phyloP scores from a whole-genome alignment of 73 alveolate species.

The Tetrahymena malaccensis region DNA sequence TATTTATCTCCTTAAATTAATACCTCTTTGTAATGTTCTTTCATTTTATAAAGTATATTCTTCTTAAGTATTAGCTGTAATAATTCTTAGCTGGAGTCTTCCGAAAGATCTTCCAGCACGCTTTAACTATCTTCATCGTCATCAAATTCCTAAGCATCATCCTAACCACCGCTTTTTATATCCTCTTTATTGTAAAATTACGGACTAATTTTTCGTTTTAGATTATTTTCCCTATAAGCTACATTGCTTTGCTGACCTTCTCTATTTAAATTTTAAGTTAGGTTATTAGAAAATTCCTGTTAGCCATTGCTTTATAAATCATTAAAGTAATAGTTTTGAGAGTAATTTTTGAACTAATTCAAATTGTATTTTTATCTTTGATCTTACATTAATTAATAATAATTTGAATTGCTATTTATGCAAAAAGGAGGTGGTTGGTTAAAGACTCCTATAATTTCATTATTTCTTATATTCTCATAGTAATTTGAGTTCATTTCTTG shows the following conservation, averaged over 20 bases:
- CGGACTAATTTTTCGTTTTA: not conserved
- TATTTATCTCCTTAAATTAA: not conserved
- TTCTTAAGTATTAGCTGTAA: not conserved
- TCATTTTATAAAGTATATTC: not conserved
- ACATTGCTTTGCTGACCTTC: not conserved
- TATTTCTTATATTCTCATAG: not conserved
- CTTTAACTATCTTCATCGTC: not conserved
- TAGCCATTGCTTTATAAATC: too few species aligned
- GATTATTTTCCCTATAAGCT: not conserved
- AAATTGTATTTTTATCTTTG: not conserved
- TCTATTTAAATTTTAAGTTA: not conserved
- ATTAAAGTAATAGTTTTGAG: not conserved
- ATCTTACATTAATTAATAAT: not conserved
- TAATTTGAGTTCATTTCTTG: not conserved
- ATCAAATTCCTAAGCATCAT: not conserved
- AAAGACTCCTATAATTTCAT: not conserved
- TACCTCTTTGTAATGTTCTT: not conserved
- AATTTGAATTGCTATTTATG: not conserved
- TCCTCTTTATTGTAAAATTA: too few species aligned
- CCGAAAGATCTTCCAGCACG: not conserved
- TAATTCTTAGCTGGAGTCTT: not conserved
- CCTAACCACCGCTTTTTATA: not conserved
- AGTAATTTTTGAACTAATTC: not conserved
- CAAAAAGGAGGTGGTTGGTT: not conserved
- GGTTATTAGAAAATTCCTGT: not conserved